Evolutionary conservation across 306 rosid species (phyloP).

Genomic region (Psophocarpus tetragonolobus): DNA sequence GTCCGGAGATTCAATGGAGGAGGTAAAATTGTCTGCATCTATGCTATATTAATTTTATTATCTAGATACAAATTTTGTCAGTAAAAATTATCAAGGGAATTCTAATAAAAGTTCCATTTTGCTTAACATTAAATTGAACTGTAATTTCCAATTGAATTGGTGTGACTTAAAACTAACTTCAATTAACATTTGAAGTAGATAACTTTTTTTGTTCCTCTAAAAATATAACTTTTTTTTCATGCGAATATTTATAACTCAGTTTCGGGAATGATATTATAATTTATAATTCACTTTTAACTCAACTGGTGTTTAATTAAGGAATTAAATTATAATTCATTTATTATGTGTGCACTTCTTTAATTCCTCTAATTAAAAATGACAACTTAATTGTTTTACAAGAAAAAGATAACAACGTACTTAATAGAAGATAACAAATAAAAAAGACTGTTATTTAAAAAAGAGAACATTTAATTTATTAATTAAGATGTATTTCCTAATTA

Average conservation of each 20-base stretch:
- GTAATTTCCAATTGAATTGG: not conserved
- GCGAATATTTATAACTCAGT: not conserved
- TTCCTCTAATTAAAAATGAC: not conserved
- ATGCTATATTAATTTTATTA: not conserved
- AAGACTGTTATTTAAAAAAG: not conserved
- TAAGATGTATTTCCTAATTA: not conserved
- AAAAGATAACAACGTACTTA: no score
- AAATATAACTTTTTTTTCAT: not conserved
- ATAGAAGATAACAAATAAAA: not conserved
- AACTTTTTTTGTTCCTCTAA: not conserved
- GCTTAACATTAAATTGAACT: not conserved
- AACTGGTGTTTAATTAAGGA: not conserved
- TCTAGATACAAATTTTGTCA: not conserved
- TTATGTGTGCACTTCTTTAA: not conserved
- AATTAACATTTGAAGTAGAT: not conserved
- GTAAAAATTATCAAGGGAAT: not conserved
- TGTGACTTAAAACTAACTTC: not conserved
- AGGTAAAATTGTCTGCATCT: slow-evolving; percentile 41
- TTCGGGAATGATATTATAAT: not conserved
- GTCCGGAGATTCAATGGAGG: slow-evolving; percentile 69
- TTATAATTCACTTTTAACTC: not conserved
- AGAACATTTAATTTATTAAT: no score
- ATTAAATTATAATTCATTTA: not conserved
- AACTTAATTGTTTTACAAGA: no score
- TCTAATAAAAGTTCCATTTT: not conserved